Conservation (phyloP, 2,329 filamentous ascomycete genomes). For the Diaporthe australafricana region DNA sequence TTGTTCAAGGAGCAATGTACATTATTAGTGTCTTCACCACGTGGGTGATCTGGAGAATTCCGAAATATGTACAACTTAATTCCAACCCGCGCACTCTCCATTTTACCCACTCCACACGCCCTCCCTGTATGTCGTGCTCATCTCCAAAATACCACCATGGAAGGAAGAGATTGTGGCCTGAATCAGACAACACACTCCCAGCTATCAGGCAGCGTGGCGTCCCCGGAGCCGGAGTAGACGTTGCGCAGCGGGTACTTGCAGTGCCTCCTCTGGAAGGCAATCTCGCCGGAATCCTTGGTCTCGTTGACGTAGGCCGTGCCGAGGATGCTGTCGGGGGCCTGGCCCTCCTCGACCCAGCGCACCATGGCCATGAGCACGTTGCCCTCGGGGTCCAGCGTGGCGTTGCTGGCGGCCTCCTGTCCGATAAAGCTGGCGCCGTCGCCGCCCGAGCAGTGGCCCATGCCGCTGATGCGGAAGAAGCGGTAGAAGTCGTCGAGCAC, state of each 20-base stretch:
- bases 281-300: slow-evolving; percentile 38
- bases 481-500: slow-evolving; percentile 59
- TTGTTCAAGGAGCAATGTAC: no score
- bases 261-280: slow-evolving; percentile 48
- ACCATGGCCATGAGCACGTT: slow-evolving; percentile 59
- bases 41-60: neutral
- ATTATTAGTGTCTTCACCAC: neutral
- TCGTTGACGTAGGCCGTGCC: slow-evolving; percentile 50
- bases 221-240: slow-evolving; percentile 44
- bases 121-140: no score
- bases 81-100: neutral
- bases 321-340: slow-evolving; percentile 53
- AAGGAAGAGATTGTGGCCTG: no score
- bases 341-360: slow-evolving; percentile 56
- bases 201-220: slow-evolving; percentile 43
- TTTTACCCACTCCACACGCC: neutral
- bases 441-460: slow-evolving; percentile 62
- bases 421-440: slow-evolving; percentile 51
- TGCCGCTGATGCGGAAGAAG: slow-evolving; percentile 64
- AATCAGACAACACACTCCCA: slow-evolving; percentile 45
- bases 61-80: neutral
- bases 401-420: slow-evolving; percentile 41
- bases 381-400: slow-evolving; percentile 49
- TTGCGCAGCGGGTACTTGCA: slow-evolving; percentile 50
- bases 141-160: no score